These are phyloP conservation scores for Noccaea caerulescens DNA, from an alignment of 345 rosid species.

Conservation along the genomic window DNA sequence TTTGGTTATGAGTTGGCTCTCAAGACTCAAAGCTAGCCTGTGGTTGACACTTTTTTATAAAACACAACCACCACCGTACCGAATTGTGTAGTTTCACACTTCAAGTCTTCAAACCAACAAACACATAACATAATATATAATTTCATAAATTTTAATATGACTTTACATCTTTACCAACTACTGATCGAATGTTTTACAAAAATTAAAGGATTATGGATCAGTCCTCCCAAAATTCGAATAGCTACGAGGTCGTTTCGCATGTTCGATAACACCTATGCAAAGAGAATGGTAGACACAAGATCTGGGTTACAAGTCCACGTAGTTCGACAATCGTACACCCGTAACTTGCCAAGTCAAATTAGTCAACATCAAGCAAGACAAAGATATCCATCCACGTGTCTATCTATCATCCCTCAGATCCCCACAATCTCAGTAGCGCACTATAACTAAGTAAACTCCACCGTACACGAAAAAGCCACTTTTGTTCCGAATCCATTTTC, in stretches of 20 bases:
- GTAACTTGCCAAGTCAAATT: slow-evolving; percentile 25
- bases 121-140: not conserved
- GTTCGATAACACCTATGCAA: slow-evolving; percentile 7
- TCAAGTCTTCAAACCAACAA: slow-evolving; percentile 24
- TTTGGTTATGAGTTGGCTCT: not conserved
- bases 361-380: slow-evolving; percentile 5
- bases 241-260: not conserved
- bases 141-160: slow-evolving; percentile 12
- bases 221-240: not conserved
- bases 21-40: not conserved
- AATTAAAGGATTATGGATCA: too few relatives aligned
- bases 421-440: slow-evolving; percentile 7
- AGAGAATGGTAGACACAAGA: slow-evolving; percentile 38
- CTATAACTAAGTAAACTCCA: slow-evolving; percentile 14
- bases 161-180: slow-evolving; percentile 19
- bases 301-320: slow-evolving; percentile 40
- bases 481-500: slow-evolving; percentile 29
- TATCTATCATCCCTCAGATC: slow-evolving; percentile 3
- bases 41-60: not conserved
- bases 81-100: slow-evolving; percentile 6
- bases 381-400: slow-evolving; percentile 32
- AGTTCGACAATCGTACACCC: slow-evolving; percentile 24
- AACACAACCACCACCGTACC: slow-evolving; percentile 8
- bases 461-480: not conserved
- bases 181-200: not conserved